Percentiles rank a stretch among this genome's conserved stretches.
phyloP scores from a whole-genome alignment of 1,284 basidiomycete genomes.

The Afroboletus lepidellus region DNA sequence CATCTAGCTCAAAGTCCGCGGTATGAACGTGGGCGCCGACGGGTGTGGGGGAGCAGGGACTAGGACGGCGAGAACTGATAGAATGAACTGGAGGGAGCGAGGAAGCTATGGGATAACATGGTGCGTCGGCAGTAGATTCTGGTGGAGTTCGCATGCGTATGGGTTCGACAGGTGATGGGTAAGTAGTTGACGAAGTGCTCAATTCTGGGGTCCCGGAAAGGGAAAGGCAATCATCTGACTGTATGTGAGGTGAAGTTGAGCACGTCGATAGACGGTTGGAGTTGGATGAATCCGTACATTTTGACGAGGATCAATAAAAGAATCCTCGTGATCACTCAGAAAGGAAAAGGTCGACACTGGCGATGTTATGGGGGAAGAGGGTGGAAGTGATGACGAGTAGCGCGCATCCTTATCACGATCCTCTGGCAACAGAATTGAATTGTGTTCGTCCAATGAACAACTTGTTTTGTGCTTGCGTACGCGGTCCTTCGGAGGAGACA shows the following conservation, averaged over 20 bases:
- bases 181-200: constrained; percentile 12
- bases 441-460: constrained; percentile 1
- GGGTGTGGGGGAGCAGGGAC: neutral
- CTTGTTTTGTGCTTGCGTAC: constrained; percentile 1
- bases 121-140: neutral
- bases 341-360: constrained; percentile 29
- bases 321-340: constrained; percentile 14
- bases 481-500: constrained; percentile 4
- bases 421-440: constrained; percentile 1
- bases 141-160: neutral
- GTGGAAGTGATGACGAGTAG: constrained; percentile 31
- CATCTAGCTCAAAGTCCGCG: constrained; percentile 4
- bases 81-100: neutral
- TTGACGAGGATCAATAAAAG: constrained; percentile 9
- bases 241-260: constrained; percentile 5
- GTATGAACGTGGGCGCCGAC: neutral
- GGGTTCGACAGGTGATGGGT: constrained; percentile 12
- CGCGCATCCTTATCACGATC: constrained; percentile 15
- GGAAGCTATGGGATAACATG: neutral
- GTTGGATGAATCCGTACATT: constrained; percentile 16
- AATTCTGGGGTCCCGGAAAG: constrained; percentile 10
- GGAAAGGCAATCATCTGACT: constrained; percentile 16
- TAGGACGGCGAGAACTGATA: constrained; percentile 3
- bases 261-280: neutral
- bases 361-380: constrained; percentile 34